Evolutionary conservation across 495 filamentous ascomycete genomes (phyloP), one percentile per base, ranked within the genome.

Genomic region (Pseudoneurospora amorphoporcata): DNA sequence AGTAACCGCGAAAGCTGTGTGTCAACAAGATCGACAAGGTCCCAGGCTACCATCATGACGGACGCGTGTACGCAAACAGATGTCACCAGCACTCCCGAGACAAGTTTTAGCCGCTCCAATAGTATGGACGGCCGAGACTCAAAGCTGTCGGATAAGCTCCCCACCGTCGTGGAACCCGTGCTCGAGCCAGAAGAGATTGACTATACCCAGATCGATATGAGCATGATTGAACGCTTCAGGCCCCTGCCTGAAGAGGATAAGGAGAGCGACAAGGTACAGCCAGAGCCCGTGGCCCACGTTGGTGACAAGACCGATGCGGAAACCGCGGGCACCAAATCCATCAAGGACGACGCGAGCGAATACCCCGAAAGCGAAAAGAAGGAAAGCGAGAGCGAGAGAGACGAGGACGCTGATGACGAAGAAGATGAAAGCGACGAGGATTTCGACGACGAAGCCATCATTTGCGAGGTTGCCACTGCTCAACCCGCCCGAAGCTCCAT

Each of bases 1-100:
- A 92, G 90, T 79, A 92, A 92, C 81, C 84, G 91, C 14, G 86
- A 85, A 68, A 91, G 90, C 79, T 86, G 87, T 72, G 86, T 91
- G 77, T 90, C 87, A 17, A 81, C 77, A 8, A 81, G 77, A 69
- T 90, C 87, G 10, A 81, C 77, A 8, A 81, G 76, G 70, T 86
- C 86, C 0, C 83, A 86, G 42, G 89, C 87, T 72, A 88, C 86
- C 2, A 89, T 91, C 72, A 89, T 88, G 69, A 87, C 84, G 32
- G 88, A 90, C 53, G 82, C 82, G 12, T 81, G 78, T 68, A 86
- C 84, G 1, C 84, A 87, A 76, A 90, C 88, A 1, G 74, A 88
- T 81, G 72, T 84, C 75, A 79, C 86, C 75, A 79, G 83, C 72
- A 87, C 84, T 41, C 81, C 84, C 9, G 83, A 82, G 69, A 86